phyloP scores from a whole-genome alignment of 208 protist species.

The Leishmania tarentolae region DNA sequence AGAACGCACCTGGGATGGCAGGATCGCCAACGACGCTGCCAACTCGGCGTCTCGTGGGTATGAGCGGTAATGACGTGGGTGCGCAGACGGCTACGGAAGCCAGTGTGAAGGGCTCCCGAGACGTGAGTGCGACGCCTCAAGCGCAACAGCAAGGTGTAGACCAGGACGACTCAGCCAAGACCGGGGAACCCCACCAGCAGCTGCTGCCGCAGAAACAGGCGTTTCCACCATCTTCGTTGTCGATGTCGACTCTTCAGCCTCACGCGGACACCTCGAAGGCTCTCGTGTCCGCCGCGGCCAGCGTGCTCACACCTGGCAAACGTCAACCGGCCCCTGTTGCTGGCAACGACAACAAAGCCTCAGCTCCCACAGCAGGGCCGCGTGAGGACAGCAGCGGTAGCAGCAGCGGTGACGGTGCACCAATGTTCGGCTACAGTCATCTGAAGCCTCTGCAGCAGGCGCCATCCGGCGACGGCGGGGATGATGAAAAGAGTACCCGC shows the following conservation, averaged over 20 bases:
- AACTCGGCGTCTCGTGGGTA: not conserved
- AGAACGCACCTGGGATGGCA: conserved; percentile 13
- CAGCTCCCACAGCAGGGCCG: not conserved
- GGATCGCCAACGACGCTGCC: conserved; percentile 15
- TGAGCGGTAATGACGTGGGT: not conserved
- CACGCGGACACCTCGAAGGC: conserved; percentile 12
- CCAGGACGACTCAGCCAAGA: conserved; percentile 14
- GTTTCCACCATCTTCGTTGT: not conserved
- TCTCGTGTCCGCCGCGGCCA: not conserved
- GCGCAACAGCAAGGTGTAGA: not conserved
- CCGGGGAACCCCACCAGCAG: conserved; percentile 13
- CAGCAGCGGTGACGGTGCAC: conserved; percentile 22
- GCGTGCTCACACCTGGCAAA: conserved; percentile 7
- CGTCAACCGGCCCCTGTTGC: not conserved
- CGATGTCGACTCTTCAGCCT: conserved; percentile 5
- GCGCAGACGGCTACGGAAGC: not conserved
- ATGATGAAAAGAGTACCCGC: not conserved
- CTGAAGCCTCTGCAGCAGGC: conserved; percentile 16
- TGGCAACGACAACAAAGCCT: not conserved
- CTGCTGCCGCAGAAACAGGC: not conserved
- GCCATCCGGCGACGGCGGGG: not conserved
- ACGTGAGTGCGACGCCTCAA: not conserved
- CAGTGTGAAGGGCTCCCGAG: not conserved
- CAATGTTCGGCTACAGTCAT: conserved; percentile 33
- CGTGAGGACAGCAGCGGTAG: conserved; percentile 10